phyloP scores from a whole-genome alignment of 1,284 basidiomycete species.

The Neolentinus lepideus region DNA sequence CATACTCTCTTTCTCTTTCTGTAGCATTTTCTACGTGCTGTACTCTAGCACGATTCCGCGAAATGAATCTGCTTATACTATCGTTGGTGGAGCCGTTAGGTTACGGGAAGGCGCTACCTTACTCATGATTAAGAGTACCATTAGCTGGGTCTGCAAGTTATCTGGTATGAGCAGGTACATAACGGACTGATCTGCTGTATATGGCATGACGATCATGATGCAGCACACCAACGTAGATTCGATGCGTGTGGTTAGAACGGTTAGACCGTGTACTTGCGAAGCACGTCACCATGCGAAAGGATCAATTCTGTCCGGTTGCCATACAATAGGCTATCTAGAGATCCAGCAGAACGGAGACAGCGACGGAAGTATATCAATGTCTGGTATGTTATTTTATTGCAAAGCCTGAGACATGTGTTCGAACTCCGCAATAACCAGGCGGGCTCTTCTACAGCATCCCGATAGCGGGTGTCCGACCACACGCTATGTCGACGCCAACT shows the following conservation, averaged over 20 bases:
- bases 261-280: too few relatives aligned
- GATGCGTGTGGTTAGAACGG: too few relatives aligned
- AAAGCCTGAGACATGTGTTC: neutral
- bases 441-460: neutral
- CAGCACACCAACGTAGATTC: too few relatives aligned
- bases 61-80: neutral
- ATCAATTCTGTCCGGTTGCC: too few relatives aligned
- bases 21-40: neutral
- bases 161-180: too few relatives aligned
- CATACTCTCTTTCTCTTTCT: neutral
- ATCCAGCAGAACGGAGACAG: too few relatives aligned
- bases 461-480: slow-evolving; percentile 3
- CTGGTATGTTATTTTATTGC: neutral
- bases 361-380: neutral
- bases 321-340: too few relatives aligned
- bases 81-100: too few relatives aligned
- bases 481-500: slow-evolving; percentile 29
- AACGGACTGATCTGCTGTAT: too few relatives aligned
- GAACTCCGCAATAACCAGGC: neutral
- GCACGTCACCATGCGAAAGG: too few relatives aligned
- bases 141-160: too few relatives aligned
- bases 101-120: neutral
- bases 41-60: neutral
- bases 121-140: neutral
- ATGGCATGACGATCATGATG: too few relatives aligned